Base-by-base conservation (phyloP, 768 basidiomycete genomes). In the Panaeolus cyanescens region DNA sequence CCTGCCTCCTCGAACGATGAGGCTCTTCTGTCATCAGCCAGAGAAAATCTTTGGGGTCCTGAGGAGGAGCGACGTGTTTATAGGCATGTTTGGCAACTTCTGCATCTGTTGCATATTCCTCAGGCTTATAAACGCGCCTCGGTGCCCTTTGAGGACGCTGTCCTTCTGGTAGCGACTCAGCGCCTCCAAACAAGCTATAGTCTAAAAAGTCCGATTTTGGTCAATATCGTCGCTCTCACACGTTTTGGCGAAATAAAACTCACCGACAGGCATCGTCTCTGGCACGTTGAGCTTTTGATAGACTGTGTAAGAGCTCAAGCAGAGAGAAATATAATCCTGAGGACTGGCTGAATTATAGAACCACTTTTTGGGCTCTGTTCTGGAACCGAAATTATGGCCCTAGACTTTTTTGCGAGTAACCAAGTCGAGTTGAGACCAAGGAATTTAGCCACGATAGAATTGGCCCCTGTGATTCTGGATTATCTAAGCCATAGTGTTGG, bases 1-100 rank as follows among this genome's bases (percentile, higher is more conserved):
- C 90, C 78, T 86, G 88, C 60, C 97, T 79, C 58, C 97, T 79
- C 15, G 88, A 87, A 55, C 96, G 85, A 75, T 99, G 97, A 2
- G 97, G 97, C 70, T 99, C 97, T 75, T 99, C 97, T 0, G 94
- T 97, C 89, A 98, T 92, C 45, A 96, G 70, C 97, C 97, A 99
- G 31, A 98, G 80, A 69, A 97, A 99, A 67, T 99, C 96, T 0
- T 80, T 74, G 1, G 92, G 90, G 68, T 95, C 88, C 71, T 88
- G 87, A 0, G 90, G 89, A 2, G 86, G 85, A 5, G 75, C 80
- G 19, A 79, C 73, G 67, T 83, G 73, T 50, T 50, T 20, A 28
- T 28, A 13, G 30, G 45, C 25, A 28, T 50, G 45, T 15, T 50
- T 50, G 7, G 45, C 45, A n/a, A 22, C 13, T 28, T 50, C 45